phyloP scores from a whole-genome alignment of 371 early-diverging fungal species.

The Capniomyces stellatus region DNA sequence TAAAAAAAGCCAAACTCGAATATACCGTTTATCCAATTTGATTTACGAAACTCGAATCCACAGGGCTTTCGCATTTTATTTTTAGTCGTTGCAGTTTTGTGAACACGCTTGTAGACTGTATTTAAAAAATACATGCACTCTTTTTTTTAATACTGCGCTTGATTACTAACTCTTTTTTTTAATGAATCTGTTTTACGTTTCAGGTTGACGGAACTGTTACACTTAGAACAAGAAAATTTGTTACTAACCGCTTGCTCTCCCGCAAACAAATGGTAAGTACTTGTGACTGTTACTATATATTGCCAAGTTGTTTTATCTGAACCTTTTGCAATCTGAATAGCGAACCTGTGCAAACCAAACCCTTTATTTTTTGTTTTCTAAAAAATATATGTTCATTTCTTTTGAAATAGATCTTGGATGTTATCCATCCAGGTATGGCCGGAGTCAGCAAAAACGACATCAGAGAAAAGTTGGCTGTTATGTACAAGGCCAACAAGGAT shows the following conservation, averaged over 20 bases:
- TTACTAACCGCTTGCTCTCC: conserved; percentile 94
- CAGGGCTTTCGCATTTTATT: too few species aligned
- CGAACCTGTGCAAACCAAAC: not conserved
- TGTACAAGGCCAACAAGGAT: conserved; percentile 89
- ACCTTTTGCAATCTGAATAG: not conserved
- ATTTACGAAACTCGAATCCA: too few species aligned
- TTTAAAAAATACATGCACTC: too few species aligned
- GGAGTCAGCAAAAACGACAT: conserved; percentile 84
- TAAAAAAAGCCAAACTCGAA: too few species aligned
- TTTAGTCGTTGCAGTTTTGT: too few species aligned
- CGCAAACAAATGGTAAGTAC: conserved; percentile 98
- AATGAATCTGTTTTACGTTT: not conserved
- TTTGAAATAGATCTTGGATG: conserved; percentile 83
- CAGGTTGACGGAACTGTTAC: conserved; percentile 38
- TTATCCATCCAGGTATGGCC: conserved; percentile 86
- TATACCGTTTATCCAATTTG: too few species aligned
- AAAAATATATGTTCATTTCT: too few species aligned
- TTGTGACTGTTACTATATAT: too few species aligned
- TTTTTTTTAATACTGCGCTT: too few species aligned
- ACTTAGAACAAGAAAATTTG: conserved; percentile 95
- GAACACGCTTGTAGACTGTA: too few species aligned
- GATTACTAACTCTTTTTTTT: too few species aligned
- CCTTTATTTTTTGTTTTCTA: conserved; percentile 5
- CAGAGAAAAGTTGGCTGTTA: conserved; percentile 85
- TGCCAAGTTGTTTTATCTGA: not conserved